These are phyloP conservation scores for Fusarium pseudograminearum DNA, from an alignment of 2,329 filamentous ascomycete species.

Conservation along the genomic window DNA sequence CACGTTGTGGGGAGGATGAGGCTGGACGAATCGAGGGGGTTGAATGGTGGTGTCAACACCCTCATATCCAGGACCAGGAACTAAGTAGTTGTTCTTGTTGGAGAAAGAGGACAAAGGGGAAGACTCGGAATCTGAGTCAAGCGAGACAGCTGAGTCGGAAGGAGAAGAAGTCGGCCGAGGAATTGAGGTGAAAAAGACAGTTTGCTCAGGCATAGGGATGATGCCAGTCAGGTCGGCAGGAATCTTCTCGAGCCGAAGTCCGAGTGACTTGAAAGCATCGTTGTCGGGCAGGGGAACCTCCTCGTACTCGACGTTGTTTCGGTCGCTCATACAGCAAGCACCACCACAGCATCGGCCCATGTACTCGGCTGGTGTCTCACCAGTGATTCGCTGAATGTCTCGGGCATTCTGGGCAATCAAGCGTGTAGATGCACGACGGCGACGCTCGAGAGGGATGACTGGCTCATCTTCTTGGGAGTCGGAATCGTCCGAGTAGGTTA, in stretches of 20 bases:
- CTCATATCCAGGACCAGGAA: slow-evolving; percentile 53
- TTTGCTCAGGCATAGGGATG: slow-evolving; percentile 79
- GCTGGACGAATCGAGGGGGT: slow-evolving; percentile 91
- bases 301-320: slow-evolving; percentile 64
- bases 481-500: slow-evolving; percentile 73
- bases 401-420: slow-evolving; percentile 73
- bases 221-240: slow-evolving; percentile 79
- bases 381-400: slow-evolving; percentile 73
- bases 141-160: slow-evolving; percentile 62
- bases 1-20: slow-evolving; percentile 92
- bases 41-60: slow-evolving; percentile 71
- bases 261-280: slow-evolving; percentile 82
- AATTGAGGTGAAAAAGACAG: slow-evolving; percentile 75
- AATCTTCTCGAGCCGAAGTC: slow-evolving; percentile 80
- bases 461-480: slow-evolving; percentile 68
- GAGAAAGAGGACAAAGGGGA: slow-evolving; percentile 24
- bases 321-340: slow-evolving; percentile 69
- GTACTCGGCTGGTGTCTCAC: slow-evolving; percentile 71
- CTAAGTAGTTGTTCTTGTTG: slow-evolving; percentile 36
- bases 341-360: slow-evolving; percentile 74
- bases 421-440: slow-evolving; percentile 75
- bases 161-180: slow-evolving; percentile 54
- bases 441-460: slow-evolving; percentile 57
- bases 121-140: slow-evolving; percentile 53
- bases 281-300: slow-evolving; percentile 77